Conservation (phyloP, 306 rosid genomes). For the Trichosanthes truncata region DNA sequence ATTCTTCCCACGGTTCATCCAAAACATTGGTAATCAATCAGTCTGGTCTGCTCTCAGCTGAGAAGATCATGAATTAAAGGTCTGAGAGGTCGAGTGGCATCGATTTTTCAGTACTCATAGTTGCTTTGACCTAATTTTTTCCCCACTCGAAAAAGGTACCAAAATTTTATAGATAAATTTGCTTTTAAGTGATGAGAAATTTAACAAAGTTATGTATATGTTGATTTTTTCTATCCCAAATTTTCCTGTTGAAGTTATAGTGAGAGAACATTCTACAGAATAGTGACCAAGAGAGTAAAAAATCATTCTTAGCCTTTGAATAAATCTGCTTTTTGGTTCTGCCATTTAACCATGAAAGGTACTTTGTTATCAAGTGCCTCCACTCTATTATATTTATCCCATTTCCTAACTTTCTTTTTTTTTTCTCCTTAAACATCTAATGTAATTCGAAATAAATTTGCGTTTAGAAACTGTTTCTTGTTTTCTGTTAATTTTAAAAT, state of each 20-base stretch:
- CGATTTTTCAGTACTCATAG: neutral
- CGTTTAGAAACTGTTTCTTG: neutral
- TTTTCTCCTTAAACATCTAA: neutral
- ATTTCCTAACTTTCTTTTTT: neutral
- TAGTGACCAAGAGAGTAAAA: conserved; percentile 2
- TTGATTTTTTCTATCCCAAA: conserved; percentile 3
- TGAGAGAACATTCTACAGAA: conserved; percentile 6
- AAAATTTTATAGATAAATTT: neutral
- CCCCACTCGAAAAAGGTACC: neutral
- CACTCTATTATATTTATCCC: neutral
- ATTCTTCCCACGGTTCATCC: conserved; percentile 2
- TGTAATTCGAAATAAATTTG: neutral
- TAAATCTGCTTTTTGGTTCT: neutral
- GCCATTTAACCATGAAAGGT: neutral
- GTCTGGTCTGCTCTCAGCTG: neutral
- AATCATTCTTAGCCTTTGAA: neutral
- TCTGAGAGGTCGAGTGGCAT: neutral
- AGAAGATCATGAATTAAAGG: neutral
- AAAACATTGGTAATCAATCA: neutral
- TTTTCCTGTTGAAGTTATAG: conserved; percentile 8
- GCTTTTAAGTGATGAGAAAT: conserved; percentile 8
- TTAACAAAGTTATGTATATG: conserved; percentile 14
- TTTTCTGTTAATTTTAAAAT: neutral
- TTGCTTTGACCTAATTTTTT: neutral
- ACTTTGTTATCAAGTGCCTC: neutral